Percentiles rank a stretch among this genome's conserved stretches.
Evolutionary conservation across 352 stramenopile genomes (phyloP).

Genomic region (Phytophthora meadii): DNA sequence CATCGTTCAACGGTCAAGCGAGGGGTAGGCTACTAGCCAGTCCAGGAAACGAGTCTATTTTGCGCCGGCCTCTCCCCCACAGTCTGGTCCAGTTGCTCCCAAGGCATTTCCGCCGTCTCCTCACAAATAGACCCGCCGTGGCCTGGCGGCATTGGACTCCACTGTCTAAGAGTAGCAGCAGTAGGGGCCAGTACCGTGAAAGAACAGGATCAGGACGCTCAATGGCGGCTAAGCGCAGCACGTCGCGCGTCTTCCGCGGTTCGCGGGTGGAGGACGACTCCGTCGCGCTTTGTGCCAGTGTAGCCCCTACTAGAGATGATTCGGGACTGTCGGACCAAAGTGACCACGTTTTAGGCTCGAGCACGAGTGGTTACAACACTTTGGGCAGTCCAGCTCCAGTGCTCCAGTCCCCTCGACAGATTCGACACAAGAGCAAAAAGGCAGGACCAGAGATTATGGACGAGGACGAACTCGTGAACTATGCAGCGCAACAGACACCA

Average conservation of each 20-base stretch:
- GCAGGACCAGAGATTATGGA: constrained; percentile 21
- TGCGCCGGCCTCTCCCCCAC: constrained; percentile 21
- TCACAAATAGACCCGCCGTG: constrained; percentile 28
- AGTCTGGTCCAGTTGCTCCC: constrained; percentile 7
- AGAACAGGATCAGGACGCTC: constrained; percentile 2
- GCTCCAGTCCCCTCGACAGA: constrained; percentile 35
- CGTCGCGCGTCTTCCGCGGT: constrained; percentile 58
- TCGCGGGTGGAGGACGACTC: constrained; percentile 59
- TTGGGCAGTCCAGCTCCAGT: constrained; percentile 41
- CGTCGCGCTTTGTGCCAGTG: constrained; percentile 40
- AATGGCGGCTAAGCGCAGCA: constrained; percentile 40
- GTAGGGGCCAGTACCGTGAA: not conserved
- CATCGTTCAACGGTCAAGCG: constrained; percentile 7
- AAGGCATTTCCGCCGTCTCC: constrained; percentile 5
- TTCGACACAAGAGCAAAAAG: constrained; percentile 9
- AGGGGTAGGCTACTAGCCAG: constrained; percentile 10
- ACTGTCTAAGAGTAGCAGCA: not conserved
- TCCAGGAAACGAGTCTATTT: constrained; percentile 25
- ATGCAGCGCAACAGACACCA: constrained; percentile 14
- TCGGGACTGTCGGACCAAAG: constrained; percentile 27
- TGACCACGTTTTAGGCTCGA: constrained; percentile 24
- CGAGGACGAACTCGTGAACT: constrained; percentile 37
- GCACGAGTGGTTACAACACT: constrained; percentile 40
- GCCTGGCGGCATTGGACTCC: constrained; percentile 7
- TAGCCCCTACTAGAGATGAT: constrained; percentile 21